Evolutionary conservation across 768 basidiomycete genomes (phyloP).

Genomic region (Mycena rosella): DNA sequence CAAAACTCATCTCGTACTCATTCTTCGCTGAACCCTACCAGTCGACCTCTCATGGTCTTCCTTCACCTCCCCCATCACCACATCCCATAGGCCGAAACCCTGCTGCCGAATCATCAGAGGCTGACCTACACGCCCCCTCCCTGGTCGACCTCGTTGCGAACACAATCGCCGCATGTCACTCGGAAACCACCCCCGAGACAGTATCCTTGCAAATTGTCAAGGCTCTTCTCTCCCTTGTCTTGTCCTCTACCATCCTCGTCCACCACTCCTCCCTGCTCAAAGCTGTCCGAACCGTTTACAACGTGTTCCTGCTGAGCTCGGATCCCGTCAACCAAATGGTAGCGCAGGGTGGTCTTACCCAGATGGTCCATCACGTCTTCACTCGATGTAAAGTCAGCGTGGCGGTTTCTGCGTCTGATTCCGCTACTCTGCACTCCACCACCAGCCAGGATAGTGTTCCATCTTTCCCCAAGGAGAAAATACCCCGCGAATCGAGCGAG

Average conservation of each 20-base stretch:
- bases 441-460: constrained; percentile 37
- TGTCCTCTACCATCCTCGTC: constrained; percentile 88
- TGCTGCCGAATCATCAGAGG: constrained; percentile 59
- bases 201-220: constrained; percentile 98
- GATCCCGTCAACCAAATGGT: constrained; percentile 97
- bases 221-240: constrained; percentile 88
- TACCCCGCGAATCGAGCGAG: constrained; percentile 28
- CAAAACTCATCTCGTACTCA: constrained; percentile 96
- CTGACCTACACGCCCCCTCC: constrained; percentile 70
- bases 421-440: constrained; percentile 33
- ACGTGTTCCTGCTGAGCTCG: constrained; percentile 92
- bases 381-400: constrained; percentile 72
- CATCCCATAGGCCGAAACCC: constrained; percentile 56
- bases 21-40: constrained; percentile 87
- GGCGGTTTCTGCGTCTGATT: constrained; percentile 38
- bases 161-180: constrained; percentile 93
- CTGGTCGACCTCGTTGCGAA: constrained; percentile 95
- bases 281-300: constrained; percentile 97
- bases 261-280: constrained; percentile 97
- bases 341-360: constrained; percentile 96
- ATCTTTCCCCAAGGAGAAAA: constrained; percentile 2
- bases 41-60: constrained; percentile 54
- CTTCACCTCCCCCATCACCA: constrained; percentile 87
- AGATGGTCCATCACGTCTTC: constrained; percentile 99
- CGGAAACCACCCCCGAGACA: constrained; percentile 87